Base-by-base conservation (phyloP, 2,329 filamentous ascomycete genomes). In the Ophiostoma ulmi region DNA sequence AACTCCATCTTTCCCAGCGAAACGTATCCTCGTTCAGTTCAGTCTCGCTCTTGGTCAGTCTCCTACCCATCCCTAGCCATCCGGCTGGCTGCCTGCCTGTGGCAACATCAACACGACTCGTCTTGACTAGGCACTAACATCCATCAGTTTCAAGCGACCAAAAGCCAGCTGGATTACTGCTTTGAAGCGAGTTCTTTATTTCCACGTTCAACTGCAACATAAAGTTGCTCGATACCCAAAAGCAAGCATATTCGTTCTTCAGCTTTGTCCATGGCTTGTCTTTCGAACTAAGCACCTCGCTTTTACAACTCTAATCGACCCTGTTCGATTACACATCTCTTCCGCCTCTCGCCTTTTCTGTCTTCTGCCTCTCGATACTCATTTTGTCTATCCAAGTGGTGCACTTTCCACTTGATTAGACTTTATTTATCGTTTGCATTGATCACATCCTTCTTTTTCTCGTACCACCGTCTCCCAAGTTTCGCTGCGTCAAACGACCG, bases 211-310 rank as follows among this genome's bases (percentile, higher is more conserved):
- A 63, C 11, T 35, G 58, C 58, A 35, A 17, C n/a, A 63, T 26
- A 13, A 63, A 26, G 26, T 17, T 63, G 58, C 58, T 63, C 26
- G 22, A 63, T 35, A 63, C 58, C 58, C 58, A 17, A 14, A 63
- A 63, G 26, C 58, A 63, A 63, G 14, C 58, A 35, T 20, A 35
- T 35, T 1, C 11, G 55, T 63, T 14, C 58, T 17, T 17, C 26
- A 63, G 22, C 26, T 31, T 78, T 78, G 78, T 79, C 78, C 74
- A 78, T 79, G 76, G 78, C 78, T 77, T 74, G 74, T 72, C 66
- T 74, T 74, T 73, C 75, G 44, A 71, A 71, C 22, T 74, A 71
- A 70, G 64, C 36, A 36, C 35, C 38, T 20, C 31, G 26, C 39
- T 39, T 65, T 31, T 52, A 72, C 75, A 75, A 69, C 52, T 69